Evolutionary conservation across 768 basidiomycete species (phyloP), one percentile per base, ranked within the genome.

Genomic region (Psilocybe tampanensis): DNA sequence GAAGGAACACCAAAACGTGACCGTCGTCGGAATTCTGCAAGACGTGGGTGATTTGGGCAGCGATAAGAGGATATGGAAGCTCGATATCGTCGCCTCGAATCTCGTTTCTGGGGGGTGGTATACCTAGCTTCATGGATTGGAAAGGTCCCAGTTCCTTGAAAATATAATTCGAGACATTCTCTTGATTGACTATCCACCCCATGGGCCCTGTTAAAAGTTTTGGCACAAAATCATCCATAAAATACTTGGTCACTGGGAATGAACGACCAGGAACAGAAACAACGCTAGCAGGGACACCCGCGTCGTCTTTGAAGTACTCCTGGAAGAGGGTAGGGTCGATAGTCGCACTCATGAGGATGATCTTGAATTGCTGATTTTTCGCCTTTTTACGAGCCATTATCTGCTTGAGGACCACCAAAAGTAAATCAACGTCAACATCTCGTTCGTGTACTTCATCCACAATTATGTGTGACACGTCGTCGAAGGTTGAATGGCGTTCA

Each of bases 361-460:
- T 79, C 71, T 94, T 95, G 71, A 98, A 73, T 2, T 90, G 86
- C 45, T 86, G 83, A 11, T 83, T 80, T 60, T 82, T 81, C 6
- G 82, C 76, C 68, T 83, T 88, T 62, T 94, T 84, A 56, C 93
- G 88, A 6, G 80, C 82, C 66, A 95, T 72, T 21, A 95, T 72
- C 21, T 92, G 84, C 71, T 95, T 95, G 53, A 98, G 80, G 5
- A 95, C 92, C 55, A 94, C 92, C 17, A 98, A 82, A 42, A 94
- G 74, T 21, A 97, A 74, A 70, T 97, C 95, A 0, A 93, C 95
- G 66, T 97, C 94, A 57, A 96, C 85, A 63, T 96, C 94, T 24
- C 95, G 88, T 72, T 97, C 95, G 70, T 98, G 95, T 3, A 94
- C 95, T 74, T 98, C 95, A 69, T 98, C 95, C 23, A 98, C 93